Percentiles rank a stretch among this genome's conserved stretches.
phyloP scores from a whole-genome alignment of 2,329 filamentous ascomycete genomes.

The Balansia obtecta region DNA sequence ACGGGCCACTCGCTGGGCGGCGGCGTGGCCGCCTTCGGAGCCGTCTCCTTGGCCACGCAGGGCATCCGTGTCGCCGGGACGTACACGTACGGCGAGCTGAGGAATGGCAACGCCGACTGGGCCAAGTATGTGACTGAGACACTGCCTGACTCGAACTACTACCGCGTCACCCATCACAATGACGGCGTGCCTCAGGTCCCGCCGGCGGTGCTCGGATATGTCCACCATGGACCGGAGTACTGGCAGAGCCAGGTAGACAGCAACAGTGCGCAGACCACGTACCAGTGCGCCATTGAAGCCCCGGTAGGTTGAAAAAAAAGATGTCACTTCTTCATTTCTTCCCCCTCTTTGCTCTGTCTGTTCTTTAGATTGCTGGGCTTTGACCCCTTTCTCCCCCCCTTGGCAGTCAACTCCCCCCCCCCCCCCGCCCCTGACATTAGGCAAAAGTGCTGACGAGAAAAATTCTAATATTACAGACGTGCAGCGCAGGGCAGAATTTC shows the following conservation, averaged over 20 bases:
- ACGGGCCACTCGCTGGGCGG: slow-evolving; percentile 3
- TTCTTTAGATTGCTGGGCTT: too few relatives aligned
- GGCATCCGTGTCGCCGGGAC: slow-evolving; percentile 1
- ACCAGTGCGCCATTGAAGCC: neutral
- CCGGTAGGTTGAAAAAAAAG: neutral
- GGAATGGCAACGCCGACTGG: slow-evolving; percentile 3
- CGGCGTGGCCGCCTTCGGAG: neutral
- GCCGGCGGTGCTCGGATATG: neutral
- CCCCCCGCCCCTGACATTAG: too few relatives aligned
- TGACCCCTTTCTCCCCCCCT: too few relatives aligned
- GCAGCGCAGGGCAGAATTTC: slow-evolving; percentile 3
- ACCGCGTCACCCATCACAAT: slow-evolving; percentile 2
- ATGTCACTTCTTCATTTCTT: too few relatives aligned
- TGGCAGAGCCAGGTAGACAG: neutral
- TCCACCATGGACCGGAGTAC: slow-evolving; percentile 3
- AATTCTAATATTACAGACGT: neutral
- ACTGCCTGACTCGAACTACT: neutral
- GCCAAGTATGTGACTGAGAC: neutral
- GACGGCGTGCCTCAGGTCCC: slow-evolving; percentile 4
- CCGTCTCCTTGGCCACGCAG: neutral
- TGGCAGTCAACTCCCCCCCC: too few relatives aligned
- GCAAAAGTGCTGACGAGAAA: too few relatives aligned
- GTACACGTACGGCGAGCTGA: slow-evolving; percentile 3
- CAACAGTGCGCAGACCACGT: neutral
- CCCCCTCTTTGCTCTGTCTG: too few relatives aligned